Percentiles rank a stretch among this genome's conserved stretches.
Evolutionary conservation across 1,284 basidiomycete genomes (phyloP).

Genomic region (Ustilago tritici): DNA sequence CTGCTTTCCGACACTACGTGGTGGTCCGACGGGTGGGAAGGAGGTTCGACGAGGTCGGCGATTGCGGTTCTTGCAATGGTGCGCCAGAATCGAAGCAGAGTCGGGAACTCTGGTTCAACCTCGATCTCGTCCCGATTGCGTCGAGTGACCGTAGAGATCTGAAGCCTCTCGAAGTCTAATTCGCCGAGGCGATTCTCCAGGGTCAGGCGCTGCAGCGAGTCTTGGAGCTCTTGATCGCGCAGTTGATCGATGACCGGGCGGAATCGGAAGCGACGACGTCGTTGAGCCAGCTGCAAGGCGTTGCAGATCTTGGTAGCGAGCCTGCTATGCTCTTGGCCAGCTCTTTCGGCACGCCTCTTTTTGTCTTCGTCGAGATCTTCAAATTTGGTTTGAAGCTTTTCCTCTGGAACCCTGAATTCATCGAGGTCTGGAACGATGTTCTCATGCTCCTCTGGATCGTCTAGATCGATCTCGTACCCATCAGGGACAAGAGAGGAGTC

Average conservation of each 20-base stretch:
- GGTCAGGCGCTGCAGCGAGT: background rate
- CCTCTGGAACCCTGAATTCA: background rate
- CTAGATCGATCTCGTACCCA: background rate
- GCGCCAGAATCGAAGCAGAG: background rate
- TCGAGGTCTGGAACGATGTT: constrained; percentile 3
- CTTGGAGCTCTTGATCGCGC: background rate
- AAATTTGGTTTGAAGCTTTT: background rate
- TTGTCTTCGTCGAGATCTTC: background rate
- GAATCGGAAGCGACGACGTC: constrained; percentile 10
- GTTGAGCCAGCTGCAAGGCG: background rate
- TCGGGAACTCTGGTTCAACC: background rate
- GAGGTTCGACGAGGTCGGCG: background rate
- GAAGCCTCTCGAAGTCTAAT: background rate
- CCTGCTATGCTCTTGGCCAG: background rate
- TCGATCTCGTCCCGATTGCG: background rate
- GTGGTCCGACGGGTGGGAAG: no score
- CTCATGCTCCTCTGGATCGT: background rate
- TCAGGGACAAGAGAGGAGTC: background rate
- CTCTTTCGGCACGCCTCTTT: background rate
- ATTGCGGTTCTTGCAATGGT: background rate
- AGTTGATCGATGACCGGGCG: background rate
- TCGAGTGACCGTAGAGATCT: background rate
- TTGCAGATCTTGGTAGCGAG: background rate
- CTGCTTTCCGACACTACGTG: background rate
- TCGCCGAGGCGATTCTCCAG: background rate